Evolutionary conservation across 2,329 filamentous ascomycete species (phyloP), one percentile per base, ranked within the genome.

Genomic region (Colletotrichum cuscutae): DNA sequence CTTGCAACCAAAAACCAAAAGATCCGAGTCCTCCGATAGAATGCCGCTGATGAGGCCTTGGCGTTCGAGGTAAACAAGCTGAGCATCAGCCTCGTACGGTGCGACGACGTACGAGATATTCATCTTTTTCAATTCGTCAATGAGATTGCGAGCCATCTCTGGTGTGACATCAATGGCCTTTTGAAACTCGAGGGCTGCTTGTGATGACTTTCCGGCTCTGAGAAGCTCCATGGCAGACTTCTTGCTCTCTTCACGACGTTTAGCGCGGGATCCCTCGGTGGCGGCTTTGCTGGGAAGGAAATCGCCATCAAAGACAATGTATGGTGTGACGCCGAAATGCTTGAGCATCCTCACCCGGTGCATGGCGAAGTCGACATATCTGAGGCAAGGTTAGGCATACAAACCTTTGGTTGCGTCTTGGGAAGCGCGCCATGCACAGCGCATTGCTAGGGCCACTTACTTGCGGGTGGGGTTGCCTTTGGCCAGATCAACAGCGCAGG

Each of bases 51-150:
- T 93, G 63, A 95, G 86, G 1, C 96, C 96, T 72, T 94, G 90
- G 62, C 92, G 91, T 83, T 99, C 97, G 49, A 99, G 88, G 80
- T 98, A 99, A 30, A 95, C 95, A 77, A 99, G 88, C 82, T 99
- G 96, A n/a, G 96, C 93, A 82, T 99, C 97, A 59, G 97, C 97
- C 86, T 99, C 97, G 83, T 98, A 99, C 0, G 97, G 97, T 1
- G 97, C 97, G 22, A 99, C 97, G 68, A 99, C 88, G 80, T 98
- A 98, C 70, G 94, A 89, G 19, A 99, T 89, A 52, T 91, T 88
- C 78, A 92, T 86, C 78, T 90, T 90, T 84, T 97, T 98, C 78
- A 98, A 87, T 81, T 97, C 94, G 76, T 98, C 95, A 71, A 99
- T 99, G 65, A 98, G 85, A 76, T 94, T 89, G 7, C 94, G 91